A percentile compares a stretch with the other conserved stretches of the same genome.
Conservation (phyloP, 164 flowering plant genomes). For the Macadamia tetraphylla region DNA sequence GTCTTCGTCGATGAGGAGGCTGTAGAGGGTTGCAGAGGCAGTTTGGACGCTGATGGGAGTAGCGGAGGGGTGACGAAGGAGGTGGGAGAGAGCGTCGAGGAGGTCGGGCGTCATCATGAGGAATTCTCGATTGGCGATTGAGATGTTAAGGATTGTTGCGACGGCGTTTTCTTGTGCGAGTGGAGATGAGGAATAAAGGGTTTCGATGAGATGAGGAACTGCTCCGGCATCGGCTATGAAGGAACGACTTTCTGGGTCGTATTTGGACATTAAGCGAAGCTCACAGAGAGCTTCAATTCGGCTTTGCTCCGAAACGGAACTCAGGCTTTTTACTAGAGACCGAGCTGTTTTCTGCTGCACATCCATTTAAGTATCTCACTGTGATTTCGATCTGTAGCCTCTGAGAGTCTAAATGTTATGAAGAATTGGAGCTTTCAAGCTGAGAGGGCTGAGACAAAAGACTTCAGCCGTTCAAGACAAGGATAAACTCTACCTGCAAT, state of each 20-base stretch:
- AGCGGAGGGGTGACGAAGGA: conserved; percentile 46
- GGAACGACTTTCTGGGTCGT: conserved; percentile 62
- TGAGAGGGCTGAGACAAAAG: no score
- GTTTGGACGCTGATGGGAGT: conserved; percentile 50
- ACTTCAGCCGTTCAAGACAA: no score
- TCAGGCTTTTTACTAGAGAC: conserved; percentile 51
- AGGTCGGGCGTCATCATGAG: conserved; percentile 74
- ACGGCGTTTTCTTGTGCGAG: conserved; percentile 72
- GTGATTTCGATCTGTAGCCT: no score
- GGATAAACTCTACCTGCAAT: no score
- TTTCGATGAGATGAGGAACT: conserved; percentile 53
- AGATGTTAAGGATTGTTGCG: conserved; percentile 79
- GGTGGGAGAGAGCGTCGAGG: conserved; percentile 78
- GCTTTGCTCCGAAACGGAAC: conserved; percentile 67
- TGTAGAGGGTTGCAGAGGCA: conserved; percentile 66
- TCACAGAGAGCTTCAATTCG: conserved; percentile 61
- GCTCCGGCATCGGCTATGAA: conserved; percentile 68
- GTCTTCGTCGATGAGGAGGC: conserved; percentile 52
- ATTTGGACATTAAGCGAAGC: conserved; percentile 71
- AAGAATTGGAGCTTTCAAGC: no score
- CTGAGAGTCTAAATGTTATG: no score
- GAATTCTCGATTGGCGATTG: conserved; percentile 51
- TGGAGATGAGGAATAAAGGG: conserved; percentile 46
- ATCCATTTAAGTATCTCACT: conserved; percentile 32
- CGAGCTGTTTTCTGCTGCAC: conserved; percentile 50